Evolutionary conservation across 371 early-diverging fungal species (phyloP).

Genomic region (Paraphysoderma sedebokerense): DNA sequence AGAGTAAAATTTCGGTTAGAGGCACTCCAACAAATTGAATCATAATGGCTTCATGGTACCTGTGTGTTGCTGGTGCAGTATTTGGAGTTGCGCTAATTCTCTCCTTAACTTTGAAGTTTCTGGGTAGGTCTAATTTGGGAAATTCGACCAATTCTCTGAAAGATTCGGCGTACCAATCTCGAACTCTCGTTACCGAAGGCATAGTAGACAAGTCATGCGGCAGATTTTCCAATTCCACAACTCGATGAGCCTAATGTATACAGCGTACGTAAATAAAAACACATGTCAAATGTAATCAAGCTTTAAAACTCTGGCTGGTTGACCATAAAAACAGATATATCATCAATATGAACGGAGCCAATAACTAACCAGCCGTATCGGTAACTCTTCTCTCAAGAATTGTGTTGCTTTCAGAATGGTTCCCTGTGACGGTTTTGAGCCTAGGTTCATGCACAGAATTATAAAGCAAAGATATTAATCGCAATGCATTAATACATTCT

Average conservation of each 20-base stretch:
- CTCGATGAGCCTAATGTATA: constrained; percentile 86
- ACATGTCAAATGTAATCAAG: too few relatives aligned
- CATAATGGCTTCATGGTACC: constrained; percentile 40
- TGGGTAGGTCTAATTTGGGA: constrained; percentile 35
- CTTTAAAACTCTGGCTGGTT: too few relatives aligned
- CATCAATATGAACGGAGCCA: too few relatives aligned
- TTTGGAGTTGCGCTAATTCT: not conserved
- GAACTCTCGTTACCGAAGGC: constrained; percentile 79
- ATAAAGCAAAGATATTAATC: not conserved
- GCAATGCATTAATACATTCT: not conserved
- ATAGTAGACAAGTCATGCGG: constrained; percentile 71
- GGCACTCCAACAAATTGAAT: too few relatives aligned
- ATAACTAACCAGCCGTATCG: constrained; percentile 87
- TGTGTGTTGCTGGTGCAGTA: constrained; percentile 10
- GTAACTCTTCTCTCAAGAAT: constrained; percentile 81
- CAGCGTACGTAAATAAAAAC: not conserved
- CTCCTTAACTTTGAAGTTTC: constrained; percentile 2
- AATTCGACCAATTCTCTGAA: constrained; percentile 68
- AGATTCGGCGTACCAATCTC: constrained; percentile 87
- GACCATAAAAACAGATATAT: too few relatives aligned
- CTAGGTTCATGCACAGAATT: constrained; percentile 15
- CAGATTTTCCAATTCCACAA: constrained; percentile 82
- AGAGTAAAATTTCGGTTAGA: too few relatives aligned
- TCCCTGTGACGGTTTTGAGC: constrained; percentile 59
- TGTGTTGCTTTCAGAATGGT: constrained; percentile 77